Conservation (phyloP, 1,284 basidiomycete genomes). For the Marasmius fiardii region DNA sequence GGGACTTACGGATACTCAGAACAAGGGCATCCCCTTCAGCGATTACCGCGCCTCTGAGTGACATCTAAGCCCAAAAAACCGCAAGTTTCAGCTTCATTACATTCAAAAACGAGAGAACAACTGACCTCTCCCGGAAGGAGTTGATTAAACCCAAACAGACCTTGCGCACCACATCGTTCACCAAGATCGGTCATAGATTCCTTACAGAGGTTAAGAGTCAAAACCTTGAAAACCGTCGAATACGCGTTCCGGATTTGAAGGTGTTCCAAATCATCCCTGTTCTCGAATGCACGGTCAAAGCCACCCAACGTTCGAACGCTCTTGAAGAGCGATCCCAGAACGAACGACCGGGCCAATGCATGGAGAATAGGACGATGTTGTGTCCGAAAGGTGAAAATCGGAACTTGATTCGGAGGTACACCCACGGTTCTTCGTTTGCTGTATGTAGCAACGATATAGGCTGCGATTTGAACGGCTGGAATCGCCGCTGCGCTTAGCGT, state of each 20-base stretch:
- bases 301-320: conserved; percentile 17
- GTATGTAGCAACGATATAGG: conserved; percentile 33
- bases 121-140: conserved; percentile 30
- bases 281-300: conserved; percentile 29
- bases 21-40: conserved; percentile 43
- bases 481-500: conserved; percentile 27
- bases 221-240: conserved; percentile 32
- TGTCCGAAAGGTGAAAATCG: conserved; percentile 37
- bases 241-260: conserved; percentile 26
- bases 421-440: conserved; percentile 34
- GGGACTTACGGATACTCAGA: conserved; percentile 34
- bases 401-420: conserved; percentile 13
- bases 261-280: conserved; percentile 14
- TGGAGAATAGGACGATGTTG: conserved; percentile 40
- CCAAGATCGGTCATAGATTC: conserved; percentile 23
- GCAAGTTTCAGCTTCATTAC: neutral
- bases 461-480: conserved; percentile 28
- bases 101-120: neutral
- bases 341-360: conserved; percentile 33
- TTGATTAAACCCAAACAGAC: conserved; percentile 36
- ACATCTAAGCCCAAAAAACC: conserved; percentile 24
- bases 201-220: conserved; percentile 27
- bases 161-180: conserved; percentile 42
- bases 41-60: conserved; percentile 37
- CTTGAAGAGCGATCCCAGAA: conserved; percentile 31